Percentiles rank a stretch among this genome's conserved stretches.
Evolutionary conservation across 139 green algal genomes (phyloP).

Genomic region (Trebouxia sp.): DNA sequence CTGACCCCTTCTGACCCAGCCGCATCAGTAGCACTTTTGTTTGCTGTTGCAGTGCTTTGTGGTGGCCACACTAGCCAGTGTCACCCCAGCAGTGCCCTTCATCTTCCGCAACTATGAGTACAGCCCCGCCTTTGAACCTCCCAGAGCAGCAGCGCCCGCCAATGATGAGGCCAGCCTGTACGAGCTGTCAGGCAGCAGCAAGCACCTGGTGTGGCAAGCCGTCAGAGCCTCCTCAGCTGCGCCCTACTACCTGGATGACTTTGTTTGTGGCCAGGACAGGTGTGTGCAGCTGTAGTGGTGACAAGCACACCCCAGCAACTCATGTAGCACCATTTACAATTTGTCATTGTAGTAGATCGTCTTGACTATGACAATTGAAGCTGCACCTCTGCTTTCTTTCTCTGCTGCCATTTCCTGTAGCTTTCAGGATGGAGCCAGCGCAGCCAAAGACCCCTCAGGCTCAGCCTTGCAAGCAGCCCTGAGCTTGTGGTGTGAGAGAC

Average conservation of each 20-base stretch:
- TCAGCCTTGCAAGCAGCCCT: no score
- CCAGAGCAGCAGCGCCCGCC: neutral
- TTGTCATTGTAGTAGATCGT: no score
- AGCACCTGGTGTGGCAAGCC: constrained; percentile 84
- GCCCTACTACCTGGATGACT: constrained; percentile 93
- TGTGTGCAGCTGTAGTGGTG: no score
- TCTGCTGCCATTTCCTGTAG: no score
- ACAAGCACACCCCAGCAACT: no score
- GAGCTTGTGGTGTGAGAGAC: no score
- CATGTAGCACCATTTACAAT: no score
- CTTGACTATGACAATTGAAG: no score
- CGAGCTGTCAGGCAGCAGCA: constrained; percentile 43
- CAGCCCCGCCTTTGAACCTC: constrained; percentile 27
- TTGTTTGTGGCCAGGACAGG: constrained; percentile 48
- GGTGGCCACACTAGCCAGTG: constrained; percentile 80
- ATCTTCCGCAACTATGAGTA: constrained; percentile 92
- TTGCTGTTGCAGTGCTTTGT: constrained; percentile 41
- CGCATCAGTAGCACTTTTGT: neutral
- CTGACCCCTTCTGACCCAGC: neutral
- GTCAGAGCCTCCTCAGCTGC: constrained; percentile 88
- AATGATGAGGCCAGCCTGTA: constrained; percentile 35
- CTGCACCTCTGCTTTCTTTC: no score
- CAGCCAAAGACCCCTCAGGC: neutral
- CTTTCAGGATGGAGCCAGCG: neutral
- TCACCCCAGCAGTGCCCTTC: constrained; percentile 79